These are phyloP conservation scores for Tulasnella calospora DNA, from an alignment of 768 basidiomycete genomes.

Conservation along the genomic window DNA sequence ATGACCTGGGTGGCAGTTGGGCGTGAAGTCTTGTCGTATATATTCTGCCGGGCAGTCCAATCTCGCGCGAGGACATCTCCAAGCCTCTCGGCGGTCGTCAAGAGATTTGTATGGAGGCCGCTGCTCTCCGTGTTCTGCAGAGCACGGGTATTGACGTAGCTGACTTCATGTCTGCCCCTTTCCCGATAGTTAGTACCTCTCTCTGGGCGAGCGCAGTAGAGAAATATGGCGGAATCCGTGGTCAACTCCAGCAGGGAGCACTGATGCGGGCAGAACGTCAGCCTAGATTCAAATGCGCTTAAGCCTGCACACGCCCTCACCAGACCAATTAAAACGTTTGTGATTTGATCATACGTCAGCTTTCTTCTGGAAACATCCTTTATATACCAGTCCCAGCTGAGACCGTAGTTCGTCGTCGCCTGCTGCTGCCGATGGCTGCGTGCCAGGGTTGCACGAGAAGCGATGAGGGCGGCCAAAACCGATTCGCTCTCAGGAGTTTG, in stretches of 20 bases:
- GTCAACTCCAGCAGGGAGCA: background rate
- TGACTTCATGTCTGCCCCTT: background rate
- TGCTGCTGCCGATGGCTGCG: background rate
- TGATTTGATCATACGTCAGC: background rate
- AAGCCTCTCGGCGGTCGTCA: no score
- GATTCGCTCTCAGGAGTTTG: background rate
- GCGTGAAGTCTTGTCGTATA: no score
- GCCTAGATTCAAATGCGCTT: background rate
- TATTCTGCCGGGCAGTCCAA: no score
- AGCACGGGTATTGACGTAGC: background rate
- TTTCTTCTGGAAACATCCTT: background rate
- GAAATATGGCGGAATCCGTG: background rate
- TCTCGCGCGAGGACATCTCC: no score
- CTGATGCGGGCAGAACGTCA: background rate
- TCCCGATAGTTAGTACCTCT: background rate
- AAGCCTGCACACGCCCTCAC: background rate
- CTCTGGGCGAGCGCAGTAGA: background rate
- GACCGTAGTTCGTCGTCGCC: background rate
- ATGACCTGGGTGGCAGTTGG: no score
- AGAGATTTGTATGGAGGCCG: background rate
- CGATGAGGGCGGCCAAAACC: background rate
- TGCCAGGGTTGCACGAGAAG: background rate
- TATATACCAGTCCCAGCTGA: background rate
- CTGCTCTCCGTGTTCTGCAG: background rate
- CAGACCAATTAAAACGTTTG: background rate